These are phyloP conservation scores for Waltergamsia citrina DNA, from an alignment of 2,329 filamentous ascomycete species.

Conservation along the genomic window DNA sequence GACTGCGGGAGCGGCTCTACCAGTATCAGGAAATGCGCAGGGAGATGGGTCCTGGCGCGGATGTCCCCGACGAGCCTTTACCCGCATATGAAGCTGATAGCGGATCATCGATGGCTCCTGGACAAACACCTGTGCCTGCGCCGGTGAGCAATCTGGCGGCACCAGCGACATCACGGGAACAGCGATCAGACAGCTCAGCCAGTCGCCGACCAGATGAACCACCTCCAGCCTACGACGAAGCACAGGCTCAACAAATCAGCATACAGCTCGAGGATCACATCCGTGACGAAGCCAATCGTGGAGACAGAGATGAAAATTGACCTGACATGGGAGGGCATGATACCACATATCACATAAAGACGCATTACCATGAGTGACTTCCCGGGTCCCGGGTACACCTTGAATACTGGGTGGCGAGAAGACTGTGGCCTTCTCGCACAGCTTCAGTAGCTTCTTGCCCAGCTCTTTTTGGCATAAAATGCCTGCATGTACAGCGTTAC, in stretches of 20 bases:
- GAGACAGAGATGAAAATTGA: constrained; percentile 19
- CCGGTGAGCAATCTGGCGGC: constrained; percentile 9
- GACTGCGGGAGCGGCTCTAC: constrained; percentile 72
- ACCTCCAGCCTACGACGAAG: constrained; percentile 86
- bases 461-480: too few species aligned
- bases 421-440: too few species aligned
- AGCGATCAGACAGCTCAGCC: constrained; percentile 22
- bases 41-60: constrained; percentile 53
- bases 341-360: too few species aligned
- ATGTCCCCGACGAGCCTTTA: constrained; percentile 74
- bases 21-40: constrained; percentile 70
- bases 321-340: neutral
- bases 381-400: too few species aligned
- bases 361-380: too few species aligned
- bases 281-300: constrained; percentile 61
- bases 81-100: constrained; percentile 82
- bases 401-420: too few species aligned
- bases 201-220: constrained; percentile 56
- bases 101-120: too few species aligned
- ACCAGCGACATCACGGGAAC: constrained; percentile 8
- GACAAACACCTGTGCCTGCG: constrained; percentile 14
- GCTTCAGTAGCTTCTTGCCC: too few species aligned
- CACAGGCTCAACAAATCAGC: constrained; percentile 60
- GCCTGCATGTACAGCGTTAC: too few species aligned
- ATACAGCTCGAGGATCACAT: constrained; percentile 59